Base-by-base conservation (phyloP, 306 rosid genomes). In the Cucurbita maxima region DNA sequence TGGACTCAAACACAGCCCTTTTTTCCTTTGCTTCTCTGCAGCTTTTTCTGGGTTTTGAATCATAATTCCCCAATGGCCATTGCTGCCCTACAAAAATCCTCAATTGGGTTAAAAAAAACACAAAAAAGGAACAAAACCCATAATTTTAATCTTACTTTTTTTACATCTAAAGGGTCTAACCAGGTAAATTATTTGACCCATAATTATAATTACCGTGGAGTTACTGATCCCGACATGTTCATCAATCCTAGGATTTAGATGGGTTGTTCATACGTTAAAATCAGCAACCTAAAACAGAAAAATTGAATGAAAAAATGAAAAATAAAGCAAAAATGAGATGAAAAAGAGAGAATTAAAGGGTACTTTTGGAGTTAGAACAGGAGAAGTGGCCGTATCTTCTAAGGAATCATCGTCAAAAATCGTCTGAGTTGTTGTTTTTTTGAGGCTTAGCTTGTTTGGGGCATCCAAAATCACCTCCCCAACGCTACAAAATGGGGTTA, bases 361-460 rank as follows among this genome's bases (percentile, higher is more conserved):
- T 41, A 73, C 76, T 57, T 73, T 73, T 22, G 76, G 67, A 44
- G 25, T 73, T 0, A 56, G 63, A 38, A 73, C 50, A 20, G 76
- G 76, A 56, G 76, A 73, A 73, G 64, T 73, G 12, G 76, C 76
- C 0, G 76, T 73, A 22, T 73, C 76, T 41, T 73, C 22, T 34
- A 73, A 73, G 67, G 76, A 43, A 73, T 73, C 66, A 57, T 73
- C 68, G 0, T 57, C 56, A 38, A 55, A 53, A 55, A 55, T 5
- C 51, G 18, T 55, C 50, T 36, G 48, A 47, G 76, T 55, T 72
- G 38, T 72, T 16, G 62, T 25, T 19, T 72, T 72, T 36, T 38
- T 53, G 62, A 37, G 37, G 18, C 6, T 16, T 15, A 72, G 18
- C 8, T 54, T 72, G 3, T 72, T 55, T 36, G 76, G 64, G 40